Evolutionary conservation across 257 asterid species (phyloP), one percentile per base, ranked within the genome.

Genomic region (Prunella vulgaris): DNA sequence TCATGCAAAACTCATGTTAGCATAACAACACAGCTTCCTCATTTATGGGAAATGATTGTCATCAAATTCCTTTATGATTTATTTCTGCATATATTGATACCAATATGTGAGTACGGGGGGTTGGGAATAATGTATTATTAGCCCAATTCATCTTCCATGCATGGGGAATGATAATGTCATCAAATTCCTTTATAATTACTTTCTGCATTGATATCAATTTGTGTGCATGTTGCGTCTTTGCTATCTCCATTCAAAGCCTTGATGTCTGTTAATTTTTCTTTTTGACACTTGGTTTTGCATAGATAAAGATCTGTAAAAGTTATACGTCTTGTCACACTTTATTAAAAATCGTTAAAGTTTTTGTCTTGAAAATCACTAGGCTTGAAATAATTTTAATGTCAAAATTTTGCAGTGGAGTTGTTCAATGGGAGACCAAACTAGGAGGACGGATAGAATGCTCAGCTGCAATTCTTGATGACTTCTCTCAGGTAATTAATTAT

Each of bases 371-470:
- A 46, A 15, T 18, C 46, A 27, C 58, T 66, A 9, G 24, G 13
- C 17, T 14, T 73, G 28, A 63, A 66, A 71, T 62, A 42, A 49
- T 25, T 53, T n/a, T 69, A 42, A 35, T 49, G 17, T 57, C 53
- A 15, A 52, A 49, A 60, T 27, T 62, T 72, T 79, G 69, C 68
- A 91, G 98, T 76, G 98, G 98, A 68, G 63, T 74, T 72, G 82
- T 87, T 70, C 65, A 59, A 21, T 93, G 98, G 98, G 93, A 84
- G 85, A 81, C 80, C 73, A 83, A 76, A 82, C 84, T 93, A 68
- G 85, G 82, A 57, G 98, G 96, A 54, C 81, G 97, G 61, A 81
- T 89, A 69, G 97, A 93, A 80, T 87, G 98, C 78, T 87, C 98
- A 0, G 98, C 98, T 17, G 86, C 95, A 73, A 81, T 88, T 78